Conservation (phyloP, 1,284 basidiomycete species). For the Puccinia coronata region DNA sequence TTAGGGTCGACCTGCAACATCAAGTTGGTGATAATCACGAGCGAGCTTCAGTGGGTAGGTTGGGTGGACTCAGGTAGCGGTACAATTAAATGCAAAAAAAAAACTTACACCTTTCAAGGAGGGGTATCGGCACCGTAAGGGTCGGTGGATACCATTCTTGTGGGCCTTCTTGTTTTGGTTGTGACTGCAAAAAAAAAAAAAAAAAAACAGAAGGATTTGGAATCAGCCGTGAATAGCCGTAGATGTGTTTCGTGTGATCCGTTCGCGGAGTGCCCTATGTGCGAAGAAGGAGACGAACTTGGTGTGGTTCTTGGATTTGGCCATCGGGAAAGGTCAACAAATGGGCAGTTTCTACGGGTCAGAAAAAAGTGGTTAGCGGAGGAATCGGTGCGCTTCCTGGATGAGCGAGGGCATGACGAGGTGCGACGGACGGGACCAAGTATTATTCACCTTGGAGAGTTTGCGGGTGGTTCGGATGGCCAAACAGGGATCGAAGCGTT, state of each 20-base stretch:
- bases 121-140: conserved; percentile 33
- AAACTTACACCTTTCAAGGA: conserved; percentile 49
- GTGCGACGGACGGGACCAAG: neutral
- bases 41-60: neutral
- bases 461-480: neutral
- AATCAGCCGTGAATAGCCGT: neutral
- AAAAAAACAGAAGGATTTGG: neutral
- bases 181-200: conserved; percentile 42
- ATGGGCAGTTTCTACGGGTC: neutral
- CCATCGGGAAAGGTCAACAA: conserved; percentile 37
- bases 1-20: conserved; percentile 43
- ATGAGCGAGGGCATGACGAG: neutral
- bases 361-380: neutral
- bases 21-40: neutral
- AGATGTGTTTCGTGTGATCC: neutral
- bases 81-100: neutral
- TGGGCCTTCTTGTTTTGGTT: conserved; percentile 50
- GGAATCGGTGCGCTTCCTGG: neutral
- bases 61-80: neutral
- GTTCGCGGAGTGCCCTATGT: neutral
- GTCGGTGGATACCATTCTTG: conserved; percentile 48
- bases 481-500: neutral
- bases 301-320: conserved; percentile 50
- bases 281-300: conserved; percentile 30
- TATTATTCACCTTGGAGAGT: neutral